phyloP scores from a whole-genome alignment of 2,329 filamentous ascomycete genomes.

The Acrocalymma vagum region DNA sequence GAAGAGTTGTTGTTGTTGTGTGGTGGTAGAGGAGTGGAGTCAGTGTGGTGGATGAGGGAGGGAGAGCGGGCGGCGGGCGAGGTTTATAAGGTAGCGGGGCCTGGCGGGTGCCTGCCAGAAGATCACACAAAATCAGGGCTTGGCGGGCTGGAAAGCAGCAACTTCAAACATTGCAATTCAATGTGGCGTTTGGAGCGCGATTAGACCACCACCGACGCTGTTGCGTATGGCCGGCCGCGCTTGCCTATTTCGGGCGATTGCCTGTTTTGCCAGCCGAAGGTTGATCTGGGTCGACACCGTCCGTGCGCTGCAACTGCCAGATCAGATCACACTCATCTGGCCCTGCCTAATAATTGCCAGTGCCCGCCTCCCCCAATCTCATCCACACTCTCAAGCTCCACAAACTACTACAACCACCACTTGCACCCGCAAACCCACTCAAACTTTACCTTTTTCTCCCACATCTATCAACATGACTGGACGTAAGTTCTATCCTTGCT shows the following conservation, averaged over 20 bases:
- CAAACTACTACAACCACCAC: slow-evolving; percentile 22
- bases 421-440: slow-evolving; percentile 19
- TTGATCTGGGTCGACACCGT: slow-evolving; percentile 41
- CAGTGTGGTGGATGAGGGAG: slow-evolving; percentile 47
- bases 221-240: no score
- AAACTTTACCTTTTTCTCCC: no score
- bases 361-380: slow-evolving; percentile 20
- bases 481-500: slow-evolving; percentile 47
- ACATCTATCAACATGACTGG: slow-evolving; percentile 59
- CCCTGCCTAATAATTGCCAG: slow-evolving; percentile 26
- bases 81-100: slow-evolving; percentile 48
- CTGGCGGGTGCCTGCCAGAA: slow-evolving; percentile 45
- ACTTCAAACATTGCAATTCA: slow-evolving; percentile 30
- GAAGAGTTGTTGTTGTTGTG: slow-evolving; percentile 30
- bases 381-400: slow-evolving; percentile 20
- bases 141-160: slow-evolving; percentile 27
- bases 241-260: no score
- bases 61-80: slow-evolving; percentile 44
- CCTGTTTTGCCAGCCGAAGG: no score
- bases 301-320: slow-evolving; percentile 35
- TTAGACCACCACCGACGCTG: slow-evolving; percentile 25
- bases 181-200: slow-evolving; percentile 34
- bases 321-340: slow-evolving; percentile 17
- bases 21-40: slow-evolving; percentile 37
- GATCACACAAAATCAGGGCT: slow-evolving; percentile 33